Base-by-base conservation (phyloP, 345 rosid species). In the Orychophragmus violaceus region DNA sequence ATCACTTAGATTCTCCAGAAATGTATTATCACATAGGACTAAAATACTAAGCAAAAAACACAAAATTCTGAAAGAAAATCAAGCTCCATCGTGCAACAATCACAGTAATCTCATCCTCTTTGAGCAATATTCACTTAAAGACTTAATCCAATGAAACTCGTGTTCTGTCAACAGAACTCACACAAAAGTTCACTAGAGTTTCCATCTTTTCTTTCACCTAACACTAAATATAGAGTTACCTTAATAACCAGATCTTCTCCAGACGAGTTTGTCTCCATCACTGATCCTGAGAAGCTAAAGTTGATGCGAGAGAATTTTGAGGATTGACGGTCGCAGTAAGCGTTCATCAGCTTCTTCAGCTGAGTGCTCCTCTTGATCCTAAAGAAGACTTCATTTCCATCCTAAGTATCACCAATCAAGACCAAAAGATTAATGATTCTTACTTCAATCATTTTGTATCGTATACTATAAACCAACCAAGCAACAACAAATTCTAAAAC, bases 191-290 rank as follows among this genome's bases (percentile, higher is more conserved):
- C n/a, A n/a, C n/a, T n/a, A n/a, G n/a, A n/a, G n/a, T 21, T 9
- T 36, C 59, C 18, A 23, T n/a, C 24, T 16, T 36, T 59, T 29
- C 2, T 9, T 25, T 21, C 62, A 61, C 50, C 46, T 22, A 42
- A 25, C 13, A 35, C 5, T 6, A 9, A n/a, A n/a, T n/a, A 25
- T n/a, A 5, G 2, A 33, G 8, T 70, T 64, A 72, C 76, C 76
- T 72, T 72, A 48, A 72, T 64, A 21, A 64, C 21, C 19, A 72
- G 27, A 49, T 72, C 76, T 57, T 57, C 76, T 46, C 76, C 76
- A 19, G 76, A 72, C 0, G 76, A 64, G 23, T 71, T 71, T 25
- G 76, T 72, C 70, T 72, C 71, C 76, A 72, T 72, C 59, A 30
- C 33, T 51, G 10, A 19, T n/a, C 23, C n/a, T 22, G n/a, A 17